Percentiles rank a stretch among this genome's conserved stretches.
Evolutionary conservation across 768 basidiomycete genomes (phyloP).

Genomic region (Cystobasidium ongulense): DNA sequence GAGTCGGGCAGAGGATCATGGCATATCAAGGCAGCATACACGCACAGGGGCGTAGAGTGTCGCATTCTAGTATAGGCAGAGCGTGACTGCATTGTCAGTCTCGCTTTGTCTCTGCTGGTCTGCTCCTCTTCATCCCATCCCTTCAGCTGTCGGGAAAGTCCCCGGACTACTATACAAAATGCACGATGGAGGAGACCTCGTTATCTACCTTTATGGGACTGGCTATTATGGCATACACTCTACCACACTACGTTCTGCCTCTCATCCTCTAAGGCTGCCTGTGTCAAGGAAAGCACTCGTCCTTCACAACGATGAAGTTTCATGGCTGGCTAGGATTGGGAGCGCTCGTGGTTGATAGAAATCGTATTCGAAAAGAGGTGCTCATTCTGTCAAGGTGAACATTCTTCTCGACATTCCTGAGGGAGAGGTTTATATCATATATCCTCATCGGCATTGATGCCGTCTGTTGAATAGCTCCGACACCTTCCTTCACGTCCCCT

Average conservation of each 20-base stretch:
- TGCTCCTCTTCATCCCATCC: slow-evolving; percentile 17
- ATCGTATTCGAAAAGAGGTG: background rate
- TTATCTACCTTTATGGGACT: background rate
- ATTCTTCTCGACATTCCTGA: background rate
- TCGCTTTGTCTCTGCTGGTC: background rate
- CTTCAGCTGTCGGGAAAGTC: slow-evolving; percentile 28
- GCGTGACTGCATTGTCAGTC: background rate
- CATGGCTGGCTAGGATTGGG: background rate
- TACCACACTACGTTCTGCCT: background rate
- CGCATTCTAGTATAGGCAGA: background rate
- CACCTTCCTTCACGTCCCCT: slow-evolving; percentile 8
- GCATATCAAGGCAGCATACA: slow-evolving; percentile 20
- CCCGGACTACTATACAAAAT: slow-evolving; percentile 8
- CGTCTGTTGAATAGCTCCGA: slow-evolving; percentile 13
- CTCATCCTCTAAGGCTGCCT: background rate
- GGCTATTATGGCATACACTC: background rate
- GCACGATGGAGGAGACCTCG: slow-evolving; percentile 8
- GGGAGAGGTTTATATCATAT: background rate
- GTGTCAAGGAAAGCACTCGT: slow-evolving; percentile 24
- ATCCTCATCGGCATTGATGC: slow-evolving; percentile 16
- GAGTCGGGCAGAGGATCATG: slow-evolving; percentile 26
- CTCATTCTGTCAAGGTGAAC: background rate
- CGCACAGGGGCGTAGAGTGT: background rate
- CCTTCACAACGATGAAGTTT: slow-evolving; percentile 2
- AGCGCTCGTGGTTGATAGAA: background rate